Evolutionary conservation across 495 filamentous ascomycete species (phyloP).

Genomic region (Achaetomiella virescens): DNA sequence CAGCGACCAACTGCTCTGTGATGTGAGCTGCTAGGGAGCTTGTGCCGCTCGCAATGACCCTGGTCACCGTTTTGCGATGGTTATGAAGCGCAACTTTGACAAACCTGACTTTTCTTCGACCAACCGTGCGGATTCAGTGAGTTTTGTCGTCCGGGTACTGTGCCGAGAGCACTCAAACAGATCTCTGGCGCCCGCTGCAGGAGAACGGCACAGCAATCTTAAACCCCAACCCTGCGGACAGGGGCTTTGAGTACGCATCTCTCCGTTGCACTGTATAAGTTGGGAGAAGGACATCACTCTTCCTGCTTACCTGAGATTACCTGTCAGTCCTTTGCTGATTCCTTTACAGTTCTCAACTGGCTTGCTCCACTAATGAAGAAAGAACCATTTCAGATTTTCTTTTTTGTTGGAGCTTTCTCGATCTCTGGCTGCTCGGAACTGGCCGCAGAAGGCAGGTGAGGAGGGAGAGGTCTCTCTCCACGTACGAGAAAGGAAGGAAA

Average conservation of each 20-base stretch:
- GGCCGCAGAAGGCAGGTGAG: background rate
- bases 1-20: background rate
- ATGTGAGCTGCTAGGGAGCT: no score
- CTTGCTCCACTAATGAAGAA: no score
- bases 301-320: no score
- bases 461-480: background rate
- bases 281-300: no score
- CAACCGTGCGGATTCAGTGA: background rate
- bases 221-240: background rate
- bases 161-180: conserved; percentile 3
- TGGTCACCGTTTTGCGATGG: background rate
- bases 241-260: background rate
- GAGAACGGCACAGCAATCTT: conserved; percentile 1
- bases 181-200: conserved; percentile 3
- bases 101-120: background rate
- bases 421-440: background rate
- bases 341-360: no score
- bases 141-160: background rate
- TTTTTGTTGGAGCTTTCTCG: no score
- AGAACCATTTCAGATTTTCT: no score
- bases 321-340: no score
- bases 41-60: background rate
- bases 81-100: no score
- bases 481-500: background rate
- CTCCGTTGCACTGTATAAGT: background rate